Evolutionary conservation across 2,329 filamentous ascomycete species (phyloP).

Genomic region (Basipetospora chlamydospora): DNA sequence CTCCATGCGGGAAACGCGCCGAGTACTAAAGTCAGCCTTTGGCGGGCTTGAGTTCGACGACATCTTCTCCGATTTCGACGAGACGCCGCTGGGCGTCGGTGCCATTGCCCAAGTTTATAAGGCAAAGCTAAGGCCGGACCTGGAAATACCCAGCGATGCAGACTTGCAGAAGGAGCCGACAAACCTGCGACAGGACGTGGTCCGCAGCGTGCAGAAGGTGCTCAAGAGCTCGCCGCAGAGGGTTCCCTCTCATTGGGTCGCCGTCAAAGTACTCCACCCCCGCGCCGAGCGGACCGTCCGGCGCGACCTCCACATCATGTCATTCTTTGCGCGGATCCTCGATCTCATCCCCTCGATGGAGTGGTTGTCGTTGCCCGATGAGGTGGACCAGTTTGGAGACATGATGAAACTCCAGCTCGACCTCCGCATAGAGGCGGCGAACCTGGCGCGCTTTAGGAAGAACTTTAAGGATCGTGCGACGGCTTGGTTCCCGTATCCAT

Average conservation of each 20-base stretch:
- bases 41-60: slow-evolving; percentile 66
- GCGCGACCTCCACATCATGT: slow-evolving; percentile 90
- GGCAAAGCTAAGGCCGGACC: slow-evolving; percentile 70
- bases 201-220: slow-evolving; percentile 69
- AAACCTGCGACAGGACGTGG: slow-evolving; percentile 53
- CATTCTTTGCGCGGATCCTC: slow-evolving; percentile 70
- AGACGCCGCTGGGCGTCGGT: slow-evolving; percentile 78
- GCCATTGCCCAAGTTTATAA: slow-evolving; percentile 98
- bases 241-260: slow-evolving; percentile 83
- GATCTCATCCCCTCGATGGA: slow-evolving; percentile 88
- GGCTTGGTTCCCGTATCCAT: slow-evolving; percentile 94
- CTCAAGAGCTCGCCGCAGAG: slow-evolving; percentile 75
- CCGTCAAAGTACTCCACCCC: slow-evolving; percentile 90
- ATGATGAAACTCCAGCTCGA: slow-evolving; percentile 99
- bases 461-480: slow-evolving; percentile 83
- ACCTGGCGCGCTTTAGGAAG: slow-evolving; percentile 73
- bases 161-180: slow-evolving; percentile 27
- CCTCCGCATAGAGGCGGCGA: slow-evolving; percentile 84
- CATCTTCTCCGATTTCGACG: slow-evolving; percentile 92
- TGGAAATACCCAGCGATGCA: slow-evolving; percentile 49
- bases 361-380: slow-evolving; percentile 91
- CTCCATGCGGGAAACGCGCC: slow-evolving; percentile 64
- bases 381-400: slow-evolving; percentile 84
- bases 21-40: slow-evolving; percentile 70
- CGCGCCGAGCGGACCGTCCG: slow-evolving; percentile 77